Base-by-base conservation (phyloP, 1,284 basidiomycete genomes). In the Pseudozyma flocculosa region DNA sequence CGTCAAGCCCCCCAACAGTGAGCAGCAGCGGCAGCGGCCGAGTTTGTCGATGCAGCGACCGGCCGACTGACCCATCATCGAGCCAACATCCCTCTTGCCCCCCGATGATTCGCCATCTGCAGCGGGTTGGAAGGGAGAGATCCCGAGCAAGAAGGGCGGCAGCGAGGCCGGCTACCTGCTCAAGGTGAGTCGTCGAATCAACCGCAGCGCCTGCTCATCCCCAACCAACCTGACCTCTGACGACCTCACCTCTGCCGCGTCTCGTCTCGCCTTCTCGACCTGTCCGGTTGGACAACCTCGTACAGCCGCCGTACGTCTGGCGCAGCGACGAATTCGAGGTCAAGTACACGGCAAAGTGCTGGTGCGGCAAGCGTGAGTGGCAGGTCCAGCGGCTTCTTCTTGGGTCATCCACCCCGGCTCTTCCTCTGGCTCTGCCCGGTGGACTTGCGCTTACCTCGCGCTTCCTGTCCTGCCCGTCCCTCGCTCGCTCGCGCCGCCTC, bases 241-340 rank as follows among this genome's bases (percentile, higher is more conserved):
- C 22, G 22, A 15, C 9, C 29, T 36, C 23, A 44, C 19, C 43
- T 22, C n/a, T 44, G 30, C n/a, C 11, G 9, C 42, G 26, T 30
- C 8, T 14, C 8, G 14, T 40, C 43, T 13, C 19, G 10, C 17
- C 11, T 13, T n/a, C n/a, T n/a, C n/a, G n/a, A n/a, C n/a, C n/a
- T n/a, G n/a, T n/a, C n/a, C n/a, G n/a, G n/a, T n/a, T n/a, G n/a
- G n/a, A n/a, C n/a, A n/a, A n/a, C n/a, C n/a, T n/a, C n/a, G n/a
- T n/a, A n/a, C n/a, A 61, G 55, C 63, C 59, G 19, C 63, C 59
- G n/a, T 67, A 67, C 43, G 32, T 37, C 14, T 67, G 63, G 63
- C 30, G 59, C 15, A 56, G 48, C 37, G 30, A 59, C 24, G 59
- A 62, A 40, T 67, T 67, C 32, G 3, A 59, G 23, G 59, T 56